A percentile compares a stretch with the other conserved stretches of the same genome.
Evolutionary conservation across 2,329 filamentous ascomycete species (phyloP).

Genomic region (Penicillium occitanis): DNA sequence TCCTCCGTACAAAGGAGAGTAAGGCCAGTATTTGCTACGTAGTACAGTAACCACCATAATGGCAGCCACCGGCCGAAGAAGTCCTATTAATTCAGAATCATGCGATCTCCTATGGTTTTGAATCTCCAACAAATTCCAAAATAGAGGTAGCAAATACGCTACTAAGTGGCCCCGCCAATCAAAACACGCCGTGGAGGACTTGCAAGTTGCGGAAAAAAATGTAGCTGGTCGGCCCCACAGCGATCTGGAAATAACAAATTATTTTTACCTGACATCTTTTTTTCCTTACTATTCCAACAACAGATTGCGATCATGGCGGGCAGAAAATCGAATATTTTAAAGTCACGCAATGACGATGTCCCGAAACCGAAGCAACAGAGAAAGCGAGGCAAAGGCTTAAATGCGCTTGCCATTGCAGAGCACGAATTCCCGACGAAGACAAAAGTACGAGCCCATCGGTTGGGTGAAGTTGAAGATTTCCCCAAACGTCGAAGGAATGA

Average conservation of each 20-base stretch:
- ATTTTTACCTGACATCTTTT: slow-evolving; percentile 9
- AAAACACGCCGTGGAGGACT: background rate
- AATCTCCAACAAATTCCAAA: background rate
- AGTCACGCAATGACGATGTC: slow-evolving; percentile 37
- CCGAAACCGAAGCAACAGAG: slow-evolving; percentile 48
- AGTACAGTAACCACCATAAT: too few species aligned
- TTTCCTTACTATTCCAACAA: background rate
- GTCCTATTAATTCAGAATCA: background rate
- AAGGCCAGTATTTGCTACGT: too few species aligned
- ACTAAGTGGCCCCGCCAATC: background rate
- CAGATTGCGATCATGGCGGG: slow-evolving; percentile 37
- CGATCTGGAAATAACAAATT: slow-evolving; percentile 6
- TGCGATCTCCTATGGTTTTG: background rate
- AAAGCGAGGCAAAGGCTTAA: slow-evolving; percentile 49
- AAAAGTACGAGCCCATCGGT: slow-evolving; percentile 57
- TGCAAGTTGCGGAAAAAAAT: slow-evolving; percentile 1
- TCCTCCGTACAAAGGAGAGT: too few species aligned
- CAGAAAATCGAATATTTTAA: slow-evolving; percentile 41
- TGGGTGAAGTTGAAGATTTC: slow-evolving; percentile 58
- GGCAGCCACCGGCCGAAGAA: background rate
- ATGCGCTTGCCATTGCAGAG: slow-evolving; percentile 67
- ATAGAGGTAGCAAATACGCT: background rate
- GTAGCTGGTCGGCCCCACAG: slow-evolving; percentile 15
- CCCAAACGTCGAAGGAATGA: slow-evolving; percentile 44
- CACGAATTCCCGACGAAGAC: slow-evolving; percentile 53